These are phyloP conservation scores for Diaporthe sp. DNA, from an alignment of 2,329 filamentous ascomycete genomes.

Conservation along the genomic window DNA sequence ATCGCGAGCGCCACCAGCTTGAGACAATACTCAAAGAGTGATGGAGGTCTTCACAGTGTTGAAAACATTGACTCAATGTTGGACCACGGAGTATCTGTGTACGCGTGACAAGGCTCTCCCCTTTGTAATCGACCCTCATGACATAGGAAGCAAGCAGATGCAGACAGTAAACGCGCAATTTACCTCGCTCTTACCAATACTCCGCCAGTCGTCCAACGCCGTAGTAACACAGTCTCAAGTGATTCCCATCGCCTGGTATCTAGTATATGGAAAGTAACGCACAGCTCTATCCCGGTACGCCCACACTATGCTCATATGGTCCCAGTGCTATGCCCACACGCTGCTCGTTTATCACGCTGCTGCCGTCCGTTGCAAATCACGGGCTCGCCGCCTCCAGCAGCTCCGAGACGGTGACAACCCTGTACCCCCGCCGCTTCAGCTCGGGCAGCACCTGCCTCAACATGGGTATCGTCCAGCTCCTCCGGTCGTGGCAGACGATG, in stretches of 20 bases:
- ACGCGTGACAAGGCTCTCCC: neutral
- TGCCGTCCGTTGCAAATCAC: neutral
- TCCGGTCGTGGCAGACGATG: constrained; percentile 87
- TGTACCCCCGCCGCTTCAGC: constrained; percentile 77
- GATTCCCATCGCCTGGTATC: constrained; percentile 6
- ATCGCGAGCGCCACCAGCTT: neutral
- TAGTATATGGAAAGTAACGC: neutral
- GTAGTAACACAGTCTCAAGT: neutral
- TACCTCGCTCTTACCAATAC: neutral
- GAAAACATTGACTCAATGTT: neutral
- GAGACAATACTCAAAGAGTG: neutral
- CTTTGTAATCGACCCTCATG: neutral
- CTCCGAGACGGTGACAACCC: constrained; percentile 78
- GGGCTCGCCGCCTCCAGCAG: constrained; percentile 62
- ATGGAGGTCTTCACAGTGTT: neutral
- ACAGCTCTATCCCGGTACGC: constrained; percentile 27
- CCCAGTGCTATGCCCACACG: neutral
- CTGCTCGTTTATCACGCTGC: neutral
- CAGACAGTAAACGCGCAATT: neutral
- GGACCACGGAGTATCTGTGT: neutral
- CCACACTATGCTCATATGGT: neutral
- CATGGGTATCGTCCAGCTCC: constrained; percentile 88
- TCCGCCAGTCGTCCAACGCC: neutral
- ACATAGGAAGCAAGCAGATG: neutral
- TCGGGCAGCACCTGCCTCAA: constrained; percentile 79